Evolutionary conservation across 148 eudicot genomes (phyloP), one percentile per base, ranked within the genome.

Genomic region (Heliosperma pusillum): DNA sequence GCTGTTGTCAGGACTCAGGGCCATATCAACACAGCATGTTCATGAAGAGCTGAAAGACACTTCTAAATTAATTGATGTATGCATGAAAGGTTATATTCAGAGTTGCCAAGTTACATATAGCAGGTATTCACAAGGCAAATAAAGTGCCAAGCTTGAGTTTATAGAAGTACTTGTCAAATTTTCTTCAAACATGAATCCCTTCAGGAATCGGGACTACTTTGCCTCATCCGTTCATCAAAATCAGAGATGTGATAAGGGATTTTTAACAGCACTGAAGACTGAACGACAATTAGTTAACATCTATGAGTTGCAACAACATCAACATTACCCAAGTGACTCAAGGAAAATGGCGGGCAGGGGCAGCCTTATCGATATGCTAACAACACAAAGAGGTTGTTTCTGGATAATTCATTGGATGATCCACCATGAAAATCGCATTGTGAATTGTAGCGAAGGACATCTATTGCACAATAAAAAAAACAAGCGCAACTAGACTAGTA

Each of bases 21-120:
- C 42, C 42, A 10, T n/a, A 58, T 58, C 25, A 22, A 58, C 21
- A 58, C 62, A 19, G 19, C 21, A 10, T 58, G 25, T 5, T 20
- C 21, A 58, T 10, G 13, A 22, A 20, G 11, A 50, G 68, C 57
- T 40, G 36, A 30, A 73, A 60, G 13, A 40, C 47, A 73, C 33
- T 64, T 42, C n/a, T 36, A 62, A 59, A 55, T n/a, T 15, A 62
- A 16, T 67, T 50, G n/a, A 36, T 6, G 42, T 5, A 36, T 6
- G 42, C 42, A 36, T 36, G 70, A 64, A 47, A 50, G 61, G 59
- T 40, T 19, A 11, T 17, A 64, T 74, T 42, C 21, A 74, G 25
- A 58, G 45, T 55, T 15, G 19, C 40, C 40, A 33, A 33, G 5
- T 33, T 7, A 60, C 21, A n/a, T 9, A 61, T 24, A 16, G 42